A percentile compares a stretch with the other conserved stretches of the same genome.
phyloP scores from a whole-genome alignment of 2,329 filamentous ascomycete species.

The Lasiodiplodia gonubiensis region DNA sequence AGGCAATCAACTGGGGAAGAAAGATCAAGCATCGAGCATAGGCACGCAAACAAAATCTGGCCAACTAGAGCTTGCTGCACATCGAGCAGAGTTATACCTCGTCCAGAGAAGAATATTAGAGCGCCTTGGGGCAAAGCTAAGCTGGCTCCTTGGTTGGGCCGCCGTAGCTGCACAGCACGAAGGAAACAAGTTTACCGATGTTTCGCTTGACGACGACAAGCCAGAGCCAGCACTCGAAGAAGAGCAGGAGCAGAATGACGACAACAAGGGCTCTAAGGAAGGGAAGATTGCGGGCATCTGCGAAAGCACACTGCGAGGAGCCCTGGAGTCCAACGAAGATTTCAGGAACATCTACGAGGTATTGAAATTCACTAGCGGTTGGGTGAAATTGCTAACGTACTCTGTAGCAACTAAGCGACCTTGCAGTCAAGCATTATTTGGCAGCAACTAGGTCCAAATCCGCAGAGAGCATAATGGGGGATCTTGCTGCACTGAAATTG shows the following conservation, averaged over 20 bases:
- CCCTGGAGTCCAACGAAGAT: slow-evolving; percentile 43
- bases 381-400: slow-evolving; percentile 33
- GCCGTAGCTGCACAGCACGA: slow-evolving; percentile 38
- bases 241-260: slow-evolving; percentile 24
- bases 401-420: slow-evolving; percentile 75
- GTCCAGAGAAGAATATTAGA: slow-evolving; percentile 82
- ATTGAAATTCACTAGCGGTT: background rate
- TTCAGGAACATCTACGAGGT: slow-evolving; percentile 52
- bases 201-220: slow-evolving; percentile 42
- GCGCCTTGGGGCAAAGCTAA: slow-evolving; percentile 70
- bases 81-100: slow-evolving; percentile 80
- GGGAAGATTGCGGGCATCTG: slow-evolving; percentile 38
- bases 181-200: slow-evolving; percentile 43
- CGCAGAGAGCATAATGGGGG: slow-evolving; percentile 77
- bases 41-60: slow-evolving; percentile 56
- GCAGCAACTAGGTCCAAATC: slow-evolving; percentile 80
- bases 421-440: slow-evolving; percentile 80
- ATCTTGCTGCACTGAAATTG: slow-evolving; percentile 85
- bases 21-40: background rate
- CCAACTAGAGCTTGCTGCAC: slow-evolving; percentile 80
- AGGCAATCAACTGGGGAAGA: slow-evolving; percentile 6
- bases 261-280: slow-evolving; percentile 26
- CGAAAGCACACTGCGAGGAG: slow-evolving; percentile 39
- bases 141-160: slow-evolving; percentile 80
- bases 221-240: slow-evolving; percentile 29